Base-by-base conservation (phyloP, 306 rosid genomes). In the Oxytropis ochrocephala region DNA sequence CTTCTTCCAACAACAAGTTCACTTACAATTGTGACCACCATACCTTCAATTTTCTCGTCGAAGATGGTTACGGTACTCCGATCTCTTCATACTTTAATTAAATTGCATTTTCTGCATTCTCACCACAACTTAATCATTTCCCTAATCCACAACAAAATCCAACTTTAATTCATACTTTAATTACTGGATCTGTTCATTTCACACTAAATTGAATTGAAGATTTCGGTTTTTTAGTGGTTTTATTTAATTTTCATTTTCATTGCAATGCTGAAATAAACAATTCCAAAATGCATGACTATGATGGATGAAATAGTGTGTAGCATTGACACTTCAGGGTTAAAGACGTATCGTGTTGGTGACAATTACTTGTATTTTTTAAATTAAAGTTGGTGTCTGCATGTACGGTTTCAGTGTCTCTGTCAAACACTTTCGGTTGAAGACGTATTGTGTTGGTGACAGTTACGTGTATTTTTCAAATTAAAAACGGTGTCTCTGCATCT, bases 21-120 rank as follows among this genome's bases (percentile, higher is more conserved):
- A 92, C 91, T 49, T 92, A 89, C 84, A 89, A 38, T 41, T 92
- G 96, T 63, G 98, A 92, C 78, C 91, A 82, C 69, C 98, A 92
- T 72, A 86, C 98, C 78, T 92, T 92, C 87, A 89, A 77, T 81
- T 92, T 92, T 41, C 81, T 92, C 0, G 87, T 92, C 39, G 89
- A 92, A 66, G 95, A 92, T 80, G 98, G 98, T 67, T 92, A 89
- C 68, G 89, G 98, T 92, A 81, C 61, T 58, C 53, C 50, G 75
- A 72, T 73, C 79, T 69, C 7, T 6, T 51, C 13, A 7, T 66
- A 11, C n/a, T 60, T 12, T 6, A 4, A 1, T 8, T 8, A 5
- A 3, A 5, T 5, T 57, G 5, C 7, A 57, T 73, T 69, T 42
- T 12, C 51, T 55, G 29, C 33, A 42, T 19, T 48, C 32, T 47